A percentile compares a stretch with the other conserved stretches of the same genome.
phyloP scores from a whole-genome alignment of 1,284 basidiomycete species.

The Leccinum laetum region DNA sequence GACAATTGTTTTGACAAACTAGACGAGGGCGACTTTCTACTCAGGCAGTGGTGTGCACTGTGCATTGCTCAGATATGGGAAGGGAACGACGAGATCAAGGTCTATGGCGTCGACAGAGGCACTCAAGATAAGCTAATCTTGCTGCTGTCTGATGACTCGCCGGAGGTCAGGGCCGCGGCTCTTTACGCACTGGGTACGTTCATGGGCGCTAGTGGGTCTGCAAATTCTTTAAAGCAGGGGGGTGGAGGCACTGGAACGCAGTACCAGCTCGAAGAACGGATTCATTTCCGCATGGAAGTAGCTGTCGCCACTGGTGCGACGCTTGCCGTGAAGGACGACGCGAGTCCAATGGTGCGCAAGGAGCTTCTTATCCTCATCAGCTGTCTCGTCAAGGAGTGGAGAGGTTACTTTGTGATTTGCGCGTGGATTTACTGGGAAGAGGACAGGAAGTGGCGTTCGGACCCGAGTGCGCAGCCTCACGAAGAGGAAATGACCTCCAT shows the following conservation, averaged over 20 bases:
- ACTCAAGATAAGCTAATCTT: slow-evolving; percentile 88
- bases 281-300: slow-evolving; percentile 79
- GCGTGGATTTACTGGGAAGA: slow-evolving; percentile 97
- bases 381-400: slow-evolving; percentile 94
- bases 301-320: slow-evolving; percentile 76
- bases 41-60: slow-evolving; percentile 93
- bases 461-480: slow-evolving; percentile 34
- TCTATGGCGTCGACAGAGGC: slow-evolving; percentile 78
- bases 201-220: slow-evolving; percentile 85
- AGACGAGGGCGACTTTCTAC: slow-evolving; percentile 88
- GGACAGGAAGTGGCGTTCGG: slow-evolving; percentile 57
- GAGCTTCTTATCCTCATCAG: slow-evolving; percentile 92
- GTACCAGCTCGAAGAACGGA: slow-evolving; percentile 78
- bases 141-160: slow-evolving; percentile 85
- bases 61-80: slow-evolving; percentile 98
- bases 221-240: slow-evolving; percentile 63
- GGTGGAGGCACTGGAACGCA: slow-evolving; percentile 89
- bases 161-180: slow-evolving; percentile 92
- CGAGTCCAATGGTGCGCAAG: slow-evolving; percentile 74
- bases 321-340: slow-evolving; percentile 89
- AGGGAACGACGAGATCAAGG: slow-evolving; percentile 88
- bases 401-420: slow-evolving; percentile 94
- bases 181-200: slow-evolving; percentile 94
- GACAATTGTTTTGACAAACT: slow-evolving; percentile 88
- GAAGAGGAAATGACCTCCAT: slow-evolving; percentile 69